Evolutionary conservation across 345 rosid species (phyloP).

Genomic region (rapeseed (Brassica napus)): DNA sequence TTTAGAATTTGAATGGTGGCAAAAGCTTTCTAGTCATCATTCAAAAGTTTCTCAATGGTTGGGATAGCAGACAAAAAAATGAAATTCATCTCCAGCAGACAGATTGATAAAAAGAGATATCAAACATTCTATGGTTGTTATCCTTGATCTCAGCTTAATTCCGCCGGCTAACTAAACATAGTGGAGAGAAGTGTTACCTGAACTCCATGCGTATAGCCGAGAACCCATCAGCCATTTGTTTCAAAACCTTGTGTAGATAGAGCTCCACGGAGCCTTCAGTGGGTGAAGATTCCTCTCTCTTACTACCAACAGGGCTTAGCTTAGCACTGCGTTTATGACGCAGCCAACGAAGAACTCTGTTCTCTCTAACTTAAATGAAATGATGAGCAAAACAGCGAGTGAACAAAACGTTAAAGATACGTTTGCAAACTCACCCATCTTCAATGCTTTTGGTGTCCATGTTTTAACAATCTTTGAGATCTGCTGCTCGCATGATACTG

Average conservation of each 20-base stretch:
- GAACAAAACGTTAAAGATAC: conserved; percentile 3
- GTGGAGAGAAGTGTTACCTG: conserved; percentile 49
- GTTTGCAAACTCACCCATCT: conserved; percentile 56
- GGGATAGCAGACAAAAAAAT: neutral
- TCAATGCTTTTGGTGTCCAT: conserved; percentile 72
- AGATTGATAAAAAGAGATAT: no score
- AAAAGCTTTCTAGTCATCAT: neutral
- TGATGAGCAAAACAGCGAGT: conserved; percentile 27
- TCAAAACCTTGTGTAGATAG: conserved; percentile 57
- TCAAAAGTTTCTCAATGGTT: neutral
- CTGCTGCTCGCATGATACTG: conserved; percentile 49
- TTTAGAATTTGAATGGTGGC: neutral
- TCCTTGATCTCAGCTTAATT: neutral
- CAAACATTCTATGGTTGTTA: neutral
- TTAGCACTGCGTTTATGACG: conserved; percentile 83
- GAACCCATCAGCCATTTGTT: conserved; percentile 55
- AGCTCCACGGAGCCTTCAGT: conserved; percentile 77
- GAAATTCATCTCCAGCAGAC: neutral
- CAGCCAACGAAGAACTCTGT: conserved; percentile 72
- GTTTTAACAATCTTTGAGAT: no score
- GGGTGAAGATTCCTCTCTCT: conserved; percentile 77
- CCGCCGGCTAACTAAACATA: neutral
- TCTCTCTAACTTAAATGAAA: conserved; percentile 78
- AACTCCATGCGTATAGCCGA: conserved; percentile 64
- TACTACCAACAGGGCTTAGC: conserved; percentile 80